Conservation (phyloP, 495 filamentous ascomycete species). For the Hypoxylon crocopeplum region DNA sequence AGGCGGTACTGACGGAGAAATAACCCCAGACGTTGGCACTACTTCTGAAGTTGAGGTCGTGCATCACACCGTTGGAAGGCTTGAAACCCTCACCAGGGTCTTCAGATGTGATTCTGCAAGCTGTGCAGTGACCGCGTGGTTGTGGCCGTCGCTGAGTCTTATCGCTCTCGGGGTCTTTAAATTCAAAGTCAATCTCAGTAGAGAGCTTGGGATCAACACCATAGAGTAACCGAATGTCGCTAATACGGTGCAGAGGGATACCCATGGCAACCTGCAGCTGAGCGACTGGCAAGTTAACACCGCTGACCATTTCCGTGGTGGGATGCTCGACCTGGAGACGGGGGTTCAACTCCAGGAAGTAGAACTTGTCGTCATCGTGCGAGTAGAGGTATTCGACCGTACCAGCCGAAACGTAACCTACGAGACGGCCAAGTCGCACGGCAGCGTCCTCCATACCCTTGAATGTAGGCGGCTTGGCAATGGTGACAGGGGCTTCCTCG, state of each 20-base stretch:
- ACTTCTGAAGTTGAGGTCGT: conserved; percentile 97
- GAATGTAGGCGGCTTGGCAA: conserved; percentile 88
- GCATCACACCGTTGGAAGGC: conserved; percentile 97
- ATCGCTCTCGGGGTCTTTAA: conserved; percentile 83
- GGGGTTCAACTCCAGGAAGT: conserved; percentile 98
- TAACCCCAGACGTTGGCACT: conserved; percentile 99
- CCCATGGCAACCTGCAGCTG: conserved; percentile 99
- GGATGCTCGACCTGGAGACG: conserved; percentile 99
- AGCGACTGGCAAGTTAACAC: conserved; percentile 95
- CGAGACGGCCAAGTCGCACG: conserved; percentile 88
- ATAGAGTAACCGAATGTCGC: conserved; percentile 94
- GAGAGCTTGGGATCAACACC: conserved; percentile 88
- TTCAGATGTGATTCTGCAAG: conserved; percentile 99
- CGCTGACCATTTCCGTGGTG: conserved; percentile 98
- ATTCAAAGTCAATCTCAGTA: conserved; percentile 96
- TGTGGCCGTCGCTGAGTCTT: conserved; percentile 86
- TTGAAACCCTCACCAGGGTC: conserved; percentile 99
- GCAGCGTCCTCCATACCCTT: conserved; percentile 95
- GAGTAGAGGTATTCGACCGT: conserved; percentile 99
- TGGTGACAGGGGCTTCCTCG: conserved; percentile 96
- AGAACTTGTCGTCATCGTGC: conserved; percentile 97
- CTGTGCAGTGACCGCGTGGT: conserved; percentile 95
- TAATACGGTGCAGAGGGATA: conserved; percentile 92
- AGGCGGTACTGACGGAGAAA: conserved; percentile 96
- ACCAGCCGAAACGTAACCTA: conserved; percentile 98